phyloP scores from a whole-genome alignment of 1,284 basidiomycete species.

The Leccinum cinnamomeum region DNA sequence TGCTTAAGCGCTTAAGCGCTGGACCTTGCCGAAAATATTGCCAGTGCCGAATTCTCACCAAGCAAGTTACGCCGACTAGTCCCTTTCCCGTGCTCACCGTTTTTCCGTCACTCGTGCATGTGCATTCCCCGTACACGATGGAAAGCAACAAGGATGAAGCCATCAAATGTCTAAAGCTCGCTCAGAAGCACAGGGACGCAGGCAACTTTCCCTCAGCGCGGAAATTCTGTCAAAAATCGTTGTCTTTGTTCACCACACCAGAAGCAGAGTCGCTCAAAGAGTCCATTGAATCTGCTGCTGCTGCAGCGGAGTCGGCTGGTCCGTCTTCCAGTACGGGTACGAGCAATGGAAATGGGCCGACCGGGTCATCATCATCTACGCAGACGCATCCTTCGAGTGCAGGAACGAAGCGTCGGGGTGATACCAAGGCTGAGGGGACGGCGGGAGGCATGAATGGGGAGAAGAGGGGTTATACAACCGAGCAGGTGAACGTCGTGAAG shows the following conservation, averaged over 20 bases:
- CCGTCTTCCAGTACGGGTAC: conserved; percentile 31
- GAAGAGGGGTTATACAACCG: conserved; percentile 85
- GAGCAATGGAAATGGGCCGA: conserved; percentile 34
- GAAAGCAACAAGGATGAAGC: conserved; percentile 92
- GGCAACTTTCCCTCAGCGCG: conserved; percentile 78
- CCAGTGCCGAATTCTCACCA: conserved; percentile 30
- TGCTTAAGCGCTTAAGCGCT: neutral
- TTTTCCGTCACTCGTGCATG: conserved; percentile 9
- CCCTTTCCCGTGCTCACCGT: conserved; percentile 4
- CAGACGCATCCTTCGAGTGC: conserved; percentile 69
- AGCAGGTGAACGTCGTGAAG: conserved; percentile 86
- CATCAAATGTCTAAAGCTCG: conserved; percentile 74
- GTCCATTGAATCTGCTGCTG: conserved; percentile 56
- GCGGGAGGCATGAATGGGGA: conserved; percentile 57
- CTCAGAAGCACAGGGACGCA: conserved; percentile 69
- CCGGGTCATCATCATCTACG: conserved; percentile 46
- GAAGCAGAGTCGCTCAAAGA: conserved; percentile 73
- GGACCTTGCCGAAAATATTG: conserved; percentile 12
- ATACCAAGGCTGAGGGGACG: conserved; percentile 43
- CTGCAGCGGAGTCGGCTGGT: conserved; percentile 37
- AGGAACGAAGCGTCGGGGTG: conserved; percentile 58
- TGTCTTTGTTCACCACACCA: conserved; percentile 80
- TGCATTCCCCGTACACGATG: conserved; percentile 45
- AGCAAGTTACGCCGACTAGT: conserved; percentile 4
- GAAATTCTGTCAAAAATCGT: conserved; percentile 90